Conservation (phyloP, 768 basidiomycete genomes). For the Lactifluus volemus region DNA sequence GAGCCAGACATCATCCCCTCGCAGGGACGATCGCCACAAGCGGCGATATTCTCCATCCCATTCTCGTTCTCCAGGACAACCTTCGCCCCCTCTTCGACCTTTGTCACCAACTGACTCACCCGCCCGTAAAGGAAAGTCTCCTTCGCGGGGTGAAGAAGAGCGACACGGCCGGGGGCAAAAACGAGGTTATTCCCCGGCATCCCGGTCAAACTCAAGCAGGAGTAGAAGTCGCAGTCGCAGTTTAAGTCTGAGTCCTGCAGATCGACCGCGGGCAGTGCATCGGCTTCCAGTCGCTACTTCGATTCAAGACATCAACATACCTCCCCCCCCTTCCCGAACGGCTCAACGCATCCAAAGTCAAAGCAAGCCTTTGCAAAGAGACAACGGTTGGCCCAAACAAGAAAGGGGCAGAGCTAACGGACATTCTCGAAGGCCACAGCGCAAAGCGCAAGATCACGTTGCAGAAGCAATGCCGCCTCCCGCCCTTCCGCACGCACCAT, state of each 20-base stretch:
- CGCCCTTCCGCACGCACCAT: constrained; percentile 6
- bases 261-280: constrained; percentile 48
- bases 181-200: constrained; percentile 44
- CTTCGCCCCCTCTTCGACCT: constrained; percentile 11
- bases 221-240: constrained; percentile 41
- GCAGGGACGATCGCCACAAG: constrained; percentile 32
- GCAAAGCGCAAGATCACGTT: constrained; percentile 1
- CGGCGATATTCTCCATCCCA: constrained; percentile 25
- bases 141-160: not conserved
- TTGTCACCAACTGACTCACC: constrained; percentile 13
- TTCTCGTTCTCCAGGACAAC: constrained; percentile 22
- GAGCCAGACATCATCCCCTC: constrained; percentile 43
- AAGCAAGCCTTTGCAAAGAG: constrained; percentile 12
- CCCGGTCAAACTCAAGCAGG: constrained; percentile 45
- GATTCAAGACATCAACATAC: constrained; percentile 25
- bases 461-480: constrained; percentile 18
- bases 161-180: constrained; percentile 24
- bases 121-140: constrained; percentile 5
- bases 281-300: constrained; percentile 47
- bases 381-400: constrained; percentile 21
- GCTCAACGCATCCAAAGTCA: constrained; percentile 13
- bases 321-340: constrained; percentile 7
- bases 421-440: constrained; percentile 2
- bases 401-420: constrained; percentile 16
- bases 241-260: constrained; percentile 37